Conservation (phyloP, 2,329 filamentous ascomycete genomes). For the Akanthomyces dipterigenus region DNA sequence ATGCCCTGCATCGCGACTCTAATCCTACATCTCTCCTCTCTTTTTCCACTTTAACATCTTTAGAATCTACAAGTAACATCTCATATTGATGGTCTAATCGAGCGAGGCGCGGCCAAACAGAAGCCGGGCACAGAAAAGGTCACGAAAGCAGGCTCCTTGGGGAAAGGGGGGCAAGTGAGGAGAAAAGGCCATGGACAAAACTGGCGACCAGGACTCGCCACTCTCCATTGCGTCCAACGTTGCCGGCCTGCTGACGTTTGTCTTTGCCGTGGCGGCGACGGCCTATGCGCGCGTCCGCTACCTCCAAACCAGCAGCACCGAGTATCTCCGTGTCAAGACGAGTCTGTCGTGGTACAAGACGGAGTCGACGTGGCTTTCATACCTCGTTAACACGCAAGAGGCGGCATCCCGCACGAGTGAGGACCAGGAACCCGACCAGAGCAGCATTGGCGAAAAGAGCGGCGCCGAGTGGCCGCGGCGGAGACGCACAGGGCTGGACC, state of each 20-base stretch:
- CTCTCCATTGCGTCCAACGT: slow-evolving; percentile 38
- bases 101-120: neutral
- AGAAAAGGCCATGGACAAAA: slow-evolving; percentile 17
- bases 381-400: slow-evolving; percentile 30
- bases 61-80: no score
- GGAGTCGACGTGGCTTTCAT: slow-evolving; percentile 38
- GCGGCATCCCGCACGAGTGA: slow-evolving; percentile 11
- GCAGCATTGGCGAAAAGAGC: neutral
- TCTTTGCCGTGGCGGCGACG: slow-evolving; percentile 37
- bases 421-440: slow-evolving; percentile 14
- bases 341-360: slow-evolving; percentile 43
- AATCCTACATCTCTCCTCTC: neutral
- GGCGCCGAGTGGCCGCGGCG: neutral
- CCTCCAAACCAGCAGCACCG: slow-evolving; percentile 38
- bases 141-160: no score
- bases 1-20: neutral
- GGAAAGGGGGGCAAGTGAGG: no score
- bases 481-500: neutral
- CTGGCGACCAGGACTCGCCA: slow-evolving; percentile 32
- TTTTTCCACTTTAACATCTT: neutral
- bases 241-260: slow-evolving; percentile 40
- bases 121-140: neutral
- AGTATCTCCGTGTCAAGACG: slow-evolving; percentile 41
- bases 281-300: slow-evolving; percentile 38
- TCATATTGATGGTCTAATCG: neutral